These are phyloP conservation scores for Xerocomus spinulosus DNA, from an alignment of 768 basidiomycete species.

Conservation along the genomic window DNA sequence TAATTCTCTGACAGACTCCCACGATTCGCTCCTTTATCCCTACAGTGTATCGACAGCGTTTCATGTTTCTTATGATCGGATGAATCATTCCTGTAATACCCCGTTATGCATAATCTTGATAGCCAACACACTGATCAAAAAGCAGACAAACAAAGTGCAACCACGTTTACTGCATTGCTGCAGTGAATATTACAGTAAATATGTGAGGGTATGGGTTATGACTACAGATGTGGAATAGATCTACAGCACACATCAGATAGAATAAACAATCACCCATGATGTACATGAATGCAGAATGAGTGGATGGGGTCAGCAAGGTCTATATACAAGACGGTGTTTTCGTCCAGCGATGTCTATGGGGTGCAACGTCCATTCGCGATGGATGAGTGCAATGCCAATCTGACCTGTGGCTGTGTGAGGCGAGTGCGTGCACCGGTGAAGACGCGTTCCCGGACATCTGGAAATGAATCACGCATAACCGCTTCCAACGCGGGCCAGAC, in stretches of 20 bases:
- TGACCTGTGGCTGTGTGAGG: constrained; percentile 16
- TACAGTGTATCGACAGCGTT: constrained; percentile 29
- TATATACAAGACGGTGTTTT: neutral
- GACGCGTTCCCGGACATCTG: constrained; percentile 47
- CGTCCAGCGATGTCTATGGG: constrained; percentile 9
- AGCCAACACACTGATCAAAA: no score
- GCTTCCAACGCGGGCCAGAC: constrained; percentile 79
- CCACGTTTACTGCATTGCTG: constrained; percentile 5
- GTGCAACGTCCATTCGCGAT: constrained; percentile 9
- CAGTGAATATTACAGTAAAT: neutral
- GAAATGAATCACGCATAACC: constrained; percentile 51
- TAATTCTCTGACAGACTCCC: no score
- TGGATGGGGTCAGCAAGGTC: neutral
- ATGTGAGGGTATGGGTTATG: constrained; percentile 9
- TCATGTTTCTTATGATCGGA: constrained; percentile 16
- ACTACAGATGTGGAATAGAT: constrained; percentile 9
- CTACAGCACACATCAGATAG: constrained; percentile 19
- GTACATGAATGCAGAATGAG: constrained; percentile 14
- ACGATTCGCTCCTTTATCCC: constrained; percentile 5
- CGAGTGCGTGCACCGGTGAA: constrained; percentile 19
- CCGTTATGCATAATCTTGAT: no score
- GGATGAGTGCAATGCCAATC: constrained; percentile 7
- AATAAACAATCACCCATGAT: neutral
- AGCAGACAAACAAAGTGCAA: no score
- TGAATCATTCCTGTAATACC: constrained; percentile 4